phyloP scores from a whole-genome alignment of 768 basidiomycete species.

The Lanmaoa rubissima region DNA sequence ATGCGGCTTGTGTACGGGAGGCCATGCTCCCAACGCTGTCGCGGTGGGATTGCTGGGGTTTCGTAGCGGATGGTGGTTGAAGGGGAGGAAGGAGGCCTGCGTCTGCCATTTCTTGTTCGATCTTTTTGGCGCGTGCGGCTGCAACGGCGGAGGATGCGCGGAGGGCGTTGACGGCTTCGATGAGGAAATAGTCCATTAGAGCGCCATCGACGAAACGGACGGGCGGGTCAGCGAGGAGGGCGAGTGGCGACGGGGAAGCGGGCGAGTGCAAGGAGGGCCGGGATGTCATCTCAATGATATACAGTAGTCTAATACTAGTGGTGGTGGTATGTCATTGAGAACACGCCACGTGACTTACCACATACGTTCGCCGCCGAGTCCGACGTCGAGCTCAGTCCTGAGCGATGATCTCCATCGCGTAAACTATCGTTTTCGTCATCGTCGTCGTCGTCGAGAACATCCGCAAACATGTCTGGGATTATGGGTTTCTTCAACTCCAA shows the following conservation, averaged over 20 bases:
- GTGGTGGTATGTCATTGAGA: too few species aligned
- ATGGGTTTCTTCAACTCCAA: slow-evolving; percentile 48
- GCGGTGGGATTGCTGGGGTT: slow-evolving; percentile 29
- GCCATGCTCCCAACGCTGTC: slow-evolving; percentile 36
- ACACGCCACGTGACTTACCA: neutral
- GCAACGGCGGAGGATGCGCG: slow-evolving; percentile 74
- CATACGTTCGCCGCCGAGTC: neutral
- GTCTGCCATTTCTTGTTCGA: slow-evolving; percentile 77
- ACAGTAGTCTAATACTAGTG: too few species aligned
- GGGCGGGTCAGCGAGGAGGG: slow-evolving; percentile 65
- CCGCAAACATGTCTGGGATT: slow-evolving; percentile 37
- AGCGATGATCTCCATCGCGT: slow-evolving; percentile 3
- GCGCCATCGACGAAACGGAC: slow-evolving; percentile 59
- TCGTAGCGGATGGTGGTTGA: slow-evolving; percentile 40
- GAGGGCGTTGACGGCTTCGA: slow-evolving; percentile 74
- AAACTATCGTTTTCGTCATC: neutral
- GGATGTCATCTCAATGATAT: slow-evolving; percentile 2
- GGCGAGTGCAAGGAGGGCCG: slow-evolving; percentile 24
- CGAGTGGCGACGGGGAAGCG: slow-evolving; percentile 28
- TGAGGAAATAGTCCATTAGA: slow-evolving; percentile 83
- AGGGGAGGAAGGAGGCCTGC: slow-evolving; percentile 67
- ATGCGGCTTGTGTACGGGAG: slow-evolving; percentile 10
- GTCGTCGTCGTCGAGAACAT: neutral
- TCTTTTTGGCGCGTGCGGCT: slow-evolving; percentile 57
- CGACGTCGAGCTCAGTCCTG: neutral